Conservation (phyloP, 1,284 basidiomycete species). For the Volvariella surrecta region DNA sequence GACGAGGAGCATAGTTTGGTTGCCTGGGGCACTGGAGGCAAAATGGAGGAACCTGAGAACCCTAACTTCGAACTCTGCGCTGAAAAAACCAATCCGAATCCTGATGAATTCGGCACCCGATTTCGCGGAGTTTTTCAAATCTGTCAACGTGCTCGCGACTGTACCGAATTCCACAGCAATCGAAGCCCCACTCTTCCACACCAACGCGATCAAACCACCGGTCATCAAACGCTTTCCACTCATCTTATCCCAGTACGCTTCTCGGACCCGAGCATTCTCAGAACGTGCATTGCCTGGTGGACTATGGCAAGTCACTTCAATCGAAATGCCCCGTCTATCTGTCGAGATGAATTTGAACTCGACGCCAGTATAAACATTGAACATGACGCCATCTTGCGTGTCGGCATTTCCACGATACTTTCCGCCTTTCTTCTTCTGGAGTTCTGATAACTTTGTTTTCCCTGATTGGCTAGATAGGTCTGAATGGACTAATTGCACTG, state of each 20-base stretch:
- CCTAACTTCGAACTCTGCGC: slow-evolving; percentile 34
- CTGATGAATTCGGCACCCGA: slow-evolving; percentile 20
- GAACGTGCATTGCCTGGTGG: slow-evolving; percentile 47
- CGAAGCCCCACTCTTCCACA: slow-evolving; percentile 27
- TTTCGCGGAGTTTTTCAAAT: slow-evolving; percentile 32
- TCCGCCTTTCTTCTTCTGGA: slow-evolving; percentile 35
- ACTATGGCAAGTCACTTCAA: slow-evolving; percentile 32
- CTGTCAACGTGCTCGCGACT: slow-evolving; percentile 29
- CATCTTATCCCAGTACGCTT: slow-evolving; percentile 43
- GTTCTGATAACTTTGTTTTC: slow-evolving; percentile 21
- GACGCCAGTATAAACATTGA: slow-evolving; percentile 48
- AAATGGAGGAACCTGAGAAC: slow-evolving; percentile 29
- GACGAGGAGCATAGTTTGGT: slow-evolving; percentile 29
- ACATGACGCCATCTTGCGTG: slow-evolving; percentile 36
- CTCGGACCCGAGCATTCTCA: slow-evolving; percentile 22
- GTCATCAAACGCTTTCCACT: slow-evolving; percentile 43
- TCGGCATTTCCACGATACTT: slow-evolving; percentile 31
- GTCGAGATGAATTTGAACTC: slow-evolving; percentile 32
- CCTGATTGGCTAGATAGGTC: slow-evolving; percentile 25
- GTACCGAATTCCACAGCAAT: slow-evolving; percentile 39
- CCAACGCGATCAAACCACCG: slow-evolving; percentile 48
- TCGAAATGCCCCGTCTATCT: slow-evolving; percentile 39
- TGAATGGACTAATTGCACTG: slow-evolving; percentile 34
- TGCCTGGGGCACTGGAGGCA: slow-evolving; percentile 5
- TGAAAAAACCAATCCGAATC: slow-evolving; percentile 44